These are phyloP conservation scores for Fragaria ananassa DNA, from an alignment of 306 rosid species.

Conservation along the genomic window DNA sequence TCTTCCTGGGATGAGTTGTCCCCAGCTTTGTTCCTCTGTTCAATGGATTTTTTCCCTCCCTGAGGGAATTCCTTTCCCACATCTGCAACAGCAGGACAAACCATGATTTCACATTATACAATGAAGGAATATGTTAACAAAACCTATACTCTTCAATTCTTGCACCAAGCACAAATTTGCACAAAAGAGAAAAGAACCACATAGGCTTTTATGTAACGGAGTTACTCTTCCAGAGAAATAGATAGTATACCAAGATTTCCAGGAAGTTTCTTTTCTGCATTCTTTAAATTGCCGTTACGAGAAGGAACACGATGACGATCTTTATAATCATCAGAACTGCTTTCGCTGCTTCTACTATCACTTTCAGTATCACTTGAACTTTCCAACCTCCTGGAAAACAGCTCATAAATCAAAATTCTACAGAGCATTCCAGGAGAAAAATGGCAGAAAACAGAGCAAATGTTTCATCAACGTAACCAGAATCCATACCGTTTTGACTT, in stretches of 20 bases:
- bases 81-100: constrained; percentile 45
- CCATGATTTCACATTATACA: constrained; percentile 27
- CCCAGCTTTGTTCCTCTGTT: constrained; percentile 34
- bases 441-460: constrained; percentile 7
- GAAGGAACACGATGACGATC: constrained; percentile 32
- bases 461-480: constrained; percentile 16
- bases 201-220: neutral
- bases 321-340: constrained; percentile 61
- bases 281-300: constrained; percentile 29
- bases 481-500: constrained; percentile 57
- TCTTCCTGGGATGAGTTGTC: constrained; percentile 70
- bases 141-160: constrained; percentile 8
- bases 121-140: constrained; percentile 9
- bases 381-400: constrained; percentile 51
- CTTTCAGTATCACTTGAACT: constrained; percentile 65
- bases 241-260: constrained; percentile 40
- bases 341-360: constrained; percentile 44
- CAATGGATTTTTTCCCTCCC: constrained; percentile 23
- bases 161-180: neutral
- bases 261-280: constrained; percentile 40
- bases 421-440: constrained; percentile 23
- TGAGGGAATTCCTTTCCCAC: constrained; percentile 39
- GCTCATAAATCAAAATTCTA: constrained; percentile 30
- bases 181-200: neutral
- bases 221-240: constrained; percentile 5